Evolutionary conservation across 306 rosid genomes (phyloP), one percentile per base, ranked within the genome.

Genomic region (Pyrus pyrifolia): DNA sequence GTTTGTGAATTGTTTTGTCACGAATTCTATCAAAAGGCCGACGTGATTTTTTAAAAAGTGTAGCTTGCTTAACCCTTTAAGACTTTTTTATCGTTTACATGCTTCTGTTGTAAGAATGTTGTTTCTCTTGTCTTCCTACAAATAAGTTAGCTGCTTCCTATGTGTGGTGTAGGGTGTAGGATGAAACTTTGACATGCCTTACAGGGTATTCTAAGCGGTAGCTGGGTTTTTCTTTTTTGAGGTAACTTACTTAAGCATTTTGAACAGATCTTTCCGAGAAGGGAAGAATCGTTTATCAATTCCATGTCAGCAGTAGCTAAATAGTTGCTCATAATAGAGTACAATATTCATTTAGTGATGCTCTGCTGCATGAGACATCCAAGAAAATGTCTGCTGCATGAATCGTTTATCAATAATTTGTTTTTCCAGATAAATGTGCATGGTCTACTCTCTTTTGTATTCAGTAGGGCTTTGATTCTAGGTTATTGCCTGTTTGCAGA

Each of bases 241-340:
- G 77, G 81, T 78, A 78, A 64, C 77, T 33, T 52, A 52, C 52
- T 46, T 69, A 44, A 46, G 29, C 81, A 77, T 77, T 67, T 66
- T 53, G 79, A 25, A 40, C 74, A 25, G 76, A 71, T 71, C 64
- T 19, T 42, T 51, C 31, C 10, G 11, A 57, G 64, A 58, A 73
- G 65, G 22, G 65, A 11, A 67, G 57, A 60, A 40, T 5, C 63
- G 52, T 9, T 46, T 35, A 19, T 68, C 69, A 58, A 45, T 70
- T 70, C 59, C 23, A n/a, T 29, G 57, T 61, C 38, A 45, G 29
- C 7, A 14, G 19, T 57, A 15, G 22, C 22, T 57, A 27, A 40
- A 22, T 31, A 29, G 21, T 65, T 66, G 46, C 6, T 4, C 27
- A 25, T 18, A 29, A 30, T 44, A 5, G 59, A 29, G 22, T 62